A percentile compares a stretch with the other conserved stretches of the same genome.
These are phyloP conservation scores for Rhizophlyctis rosea DNA, from an alignment of 192 early-diverging fungal species.

Conservation along the genomic window DNA sequence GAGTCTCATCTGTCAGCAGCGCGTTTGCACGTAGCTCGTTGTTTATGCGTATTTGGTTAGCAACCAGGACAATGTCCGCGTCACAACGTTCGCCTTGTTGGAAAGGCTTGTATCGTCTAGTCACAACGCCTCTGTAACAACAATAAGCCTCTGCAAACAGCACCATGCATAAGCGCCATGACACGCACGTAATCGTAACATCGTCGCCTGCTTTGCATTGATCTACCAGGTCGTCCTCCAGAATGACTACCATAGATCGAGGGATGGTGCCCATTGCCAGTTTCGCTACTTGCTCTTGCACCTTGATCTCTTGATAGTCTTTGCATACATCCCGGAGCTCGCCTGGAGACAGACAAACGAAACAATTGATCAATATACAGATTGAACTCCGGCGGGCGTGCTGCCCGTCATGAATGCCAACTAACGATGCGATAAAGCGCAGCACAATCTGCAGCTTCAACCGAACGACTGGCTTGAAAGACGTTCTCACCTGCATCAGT, in stretches of 20 bases:
- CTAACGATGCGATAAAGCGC: too few relatives aligned
- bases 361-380: background rate
- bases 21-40: conserved; percentile 51
- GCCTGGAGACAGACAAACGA: conserved; percentile 21
- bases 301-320: conserved; percentile 78
- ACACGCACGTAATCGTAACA: conserved; percentile 32
- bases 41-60: conserved; percentile 61
- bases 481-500: conserved; percentile 27
- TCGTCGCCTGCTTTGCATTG: conserved; percentile 74
- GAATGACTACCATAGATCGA: conserved; percentile 34
- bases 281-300: conserved; percentile 68
- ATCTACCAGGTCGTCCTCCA: conserved; percentile 93
- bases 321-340: conserved; percentile 47
- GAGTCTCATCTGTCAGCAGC: conserved; percentile 51
- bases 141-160: background rate
- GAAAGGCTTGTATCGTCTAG: conserved; percentile 53
- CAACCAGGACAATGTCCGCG: conserved; percentile 57
- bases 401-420: conserved; percentile 2
- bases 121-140: conserved; percentile 58
- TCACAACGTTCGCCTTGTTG: conserved; percentile 56
- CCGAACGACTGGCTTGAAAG: background rate
- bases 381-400: background rate
- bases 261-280: conserved; percentile 61
- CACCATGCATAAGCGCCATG: background rate
- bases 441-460: background rate